Evolutionary conservation across 257 asterid genomes (phyloP), one percentile per base, ranked within the genome.

Genomic region (Capsicum chinense): DNA sequence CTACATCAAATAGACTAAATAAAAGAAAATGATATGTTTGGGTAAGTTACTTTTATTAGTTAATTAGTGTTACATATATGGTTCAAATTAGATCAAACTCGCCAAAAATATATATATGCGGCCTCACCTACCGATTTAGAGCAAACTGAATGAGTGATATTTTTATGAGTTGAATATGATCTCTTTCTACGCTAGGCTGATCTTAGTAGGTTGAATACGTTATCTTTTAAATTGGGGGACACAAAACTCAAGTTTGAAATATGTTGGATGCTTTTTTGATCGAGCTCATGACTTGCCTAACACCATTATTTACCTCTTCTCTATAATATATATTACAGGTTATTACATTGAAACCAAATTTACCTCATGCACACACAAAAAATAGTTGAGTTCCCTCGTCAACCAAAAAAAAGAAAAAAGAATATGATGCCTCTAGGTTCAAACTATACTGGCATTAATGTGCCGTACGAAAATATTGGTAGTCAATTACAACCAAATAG

Each of bases 131-230:
- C 4, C 3, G 12, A 35, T 2, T 14, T 9, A 33, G 2, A 33
- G 10, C n/a, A 33, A 66, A 33, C 12, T 6, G 44, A 64, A 33
- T 19, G 37, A 60, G 71, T 11, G 9, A 12, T 26, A 33, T 4
- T 64, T 11, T 64, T 9, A 64, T 64, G 10, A 33, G n/a, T 0
- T 2, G n/a, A 66, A 66, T 60, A 26, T 66, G 4, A 66, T 33
- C 9, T 7, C n/a, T 0, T 16, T 62, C 1, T 4, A 4, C 2
- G 1, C 5, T 6, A 17, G 0, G 9, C 0, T 17, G 26, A 7
- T 17, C 2, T 26, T 1, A 42, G 47, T 59, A 16, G 5, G 1
- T n/a, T 59, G 33, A 58, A 1, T 4, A 2, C 0, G 0, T 16
- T 1, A 58, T 58, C 10, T 58, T 0, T 58, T 7, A 58, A 58